Evolutionary conservation across 1,284 basidiomycete genomes (phyloP).

Genomic region (Cronartium ribicola): DNA sequence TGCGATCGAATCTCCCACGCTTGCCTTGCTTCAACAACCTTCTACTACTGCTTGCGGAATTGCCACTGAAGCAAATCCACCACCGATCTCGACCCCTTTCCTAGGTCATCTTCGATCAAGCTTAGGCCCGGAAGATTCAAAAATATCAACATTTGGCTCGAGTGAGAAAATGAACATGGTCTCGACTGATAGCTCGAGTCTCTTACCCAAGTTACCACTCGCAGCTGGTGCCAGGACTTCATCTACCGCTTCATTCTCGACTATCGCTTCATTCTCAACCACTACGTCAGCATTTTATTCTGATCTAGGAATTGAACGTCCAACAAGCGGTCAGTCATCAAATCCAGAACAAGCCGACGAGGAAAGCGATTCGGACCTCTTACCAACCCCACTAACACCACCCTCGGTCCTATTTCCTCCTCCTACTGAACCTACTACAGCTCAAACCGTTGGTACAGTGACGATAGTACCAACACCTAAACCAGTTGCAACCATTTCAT

Average conservation of each 20-base stretch:
- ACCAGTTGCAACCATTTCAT: background rate
- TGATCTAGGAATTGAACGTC: slow-evolving; percentile 20
- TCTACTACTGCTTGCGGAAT: background rate
- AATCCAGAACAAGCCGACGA: background rate
- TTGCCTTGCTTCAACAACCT: slow-evolving; percentile 8
- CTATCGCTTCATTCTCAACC: slow-evolving; percentile 6
- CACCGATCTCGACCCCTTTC: slow-evolving; percentile 1
- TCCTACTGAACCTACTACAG: background rate
- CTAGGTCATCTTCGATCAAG: background rate
- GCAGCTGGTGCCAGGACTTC: too few relatives aligned
- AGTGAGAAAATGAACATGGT: too few relatives aligned
- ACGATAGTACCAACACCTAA: background rate
- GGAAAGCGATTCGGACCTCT: background rate
- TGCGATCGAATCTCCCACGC: background rate
- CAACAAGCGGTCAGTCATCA: background rate
- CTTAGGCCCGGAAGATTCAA: background rate
- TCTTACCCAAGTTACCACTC: too few relatives aligned
- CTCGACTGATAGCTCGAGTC: too few relatives aligned
- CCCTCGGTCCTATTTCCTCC: slow-evolving; percentile 29
- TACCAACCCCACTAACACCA: slow-evolving; percentile 24
- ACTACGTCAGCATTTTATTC: slow-evolving; percentile 3
- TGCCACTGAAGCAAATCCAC: background rate
- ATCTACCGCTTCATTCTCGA: too few relatives aligned
- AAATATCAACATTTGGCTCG: too few relatives aligned
- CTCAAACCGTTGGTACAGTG: too few relatives aligned